These are phyloP conservation scores for Nothopassalora personata DNA, from an alignment of 2,329 filamentous ascomycete species.

Conservation along the genomic window DNA sequence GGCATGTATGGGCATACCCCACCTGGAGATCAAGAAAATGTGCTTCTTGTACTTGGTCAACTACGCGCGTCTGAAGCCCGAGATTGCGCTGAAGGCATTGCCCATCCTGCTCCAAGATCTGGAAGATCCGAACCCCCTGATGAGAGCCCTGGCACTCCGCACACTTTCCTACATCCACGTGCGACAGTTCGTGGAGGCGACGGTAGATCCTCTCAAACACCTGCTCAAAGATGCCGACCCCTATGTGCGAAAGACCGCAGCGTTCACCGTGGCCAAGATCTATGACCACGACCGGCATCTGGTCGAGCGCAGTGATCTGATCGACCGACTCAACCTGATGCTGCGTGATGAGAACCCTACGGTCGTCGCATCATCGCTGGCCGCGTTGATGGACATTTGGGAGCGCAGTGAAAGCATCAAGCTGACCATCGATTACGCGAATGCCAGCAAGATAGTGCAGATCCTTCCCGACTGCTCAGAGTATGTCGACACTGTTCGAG, in stretches of 20 bases:
- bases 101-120: conserved; percentile 87
- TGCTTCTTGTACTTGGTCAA: conserved; percentile 97
- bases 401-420: conserved; percentile 96
- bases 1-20: conserved; percentile 88
- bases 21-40: conserved; percentile 99
- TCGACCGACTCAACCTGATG: conserved; percentile 83
- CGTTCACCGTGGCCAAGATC: conserved; percentile 92
- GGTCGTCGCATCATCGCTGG: conserved; percentile 89
- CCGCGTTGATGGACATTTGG: conserved; percentile 94
- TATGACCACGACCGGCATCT: conserved; percentile 92
- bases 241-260: conserved; percentile 95
- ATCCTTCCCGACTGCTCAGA: conserved; percentile 96
- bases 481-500: conserved; percentile 48
- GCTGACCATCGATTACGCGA: conserved; percentile 93
- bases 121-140: conserved; percentile 85
- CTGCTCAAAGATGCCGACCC: conserved; percentile 83
- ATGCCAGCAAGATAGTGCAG: conserved; percentile 95
- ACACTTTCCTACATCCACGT: conserved; percentile 99
- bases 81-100: conserved; percentile 87
- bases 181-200: conserved; percentile 88
- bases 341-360: conserved; percentile 95
- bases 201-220: conserved; percentile 74
- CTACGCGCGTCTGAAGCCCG: conserved; percentile 89
- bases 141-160: conserved; percentile 82
- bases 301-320: conserved; percentile 86